Evolutionary conservation across 768 basidiomycete genomes (phyloP).

Genomic region (Kwoniella dejecticola): DNA sequence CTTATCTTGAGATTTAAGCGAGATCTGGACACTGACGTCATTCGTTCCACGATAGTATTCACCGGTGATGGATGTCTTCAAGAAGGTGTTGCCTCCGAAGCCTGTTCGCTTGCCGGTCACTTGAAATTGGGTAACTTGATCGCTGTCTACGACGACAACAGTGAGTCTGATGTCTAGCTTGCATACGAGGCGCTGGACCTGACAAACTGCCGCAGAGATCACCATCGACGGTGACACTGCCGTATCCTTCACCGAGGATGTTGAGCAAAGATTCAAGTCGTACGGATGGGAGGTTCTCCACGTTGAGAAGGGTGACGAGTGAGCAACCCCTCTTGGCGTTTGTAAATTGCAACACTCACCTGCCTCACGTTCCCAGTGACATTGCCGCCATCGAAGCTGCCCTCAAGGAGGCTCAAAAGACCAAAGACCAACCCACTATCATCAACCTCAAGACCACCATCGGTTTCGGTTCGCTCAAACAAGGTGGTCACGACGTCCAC

Average conservation of each 20-base stretch:
- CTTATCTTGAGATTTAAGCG: slow-evolving; percentile 4
- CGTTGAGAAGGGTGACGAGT: slow-evolving; percentile 79
- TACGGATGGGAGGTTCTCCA: slow-evolving; percentile 94
- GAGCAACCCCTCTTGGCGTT: slow-evolving; percentile 33
- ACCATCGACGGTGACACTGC: slow-evolving; percentile 94
- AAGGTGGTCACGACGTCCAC: slow-evolving; percentile 93
- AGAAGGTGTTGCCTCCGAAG: slow-evolving; percentile 94
- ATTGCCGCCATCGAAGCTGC: slow-evolving; percentile 74
- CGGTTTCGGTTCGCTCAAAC: slow-evolving; percentile 87
- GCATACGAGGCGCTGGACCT: not conserved
- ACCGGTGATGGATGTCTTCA: slow-evolving; percentile 93
- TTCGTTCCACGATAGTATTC: slow-evolving; percentile 60
- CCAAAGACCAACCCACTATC: slow-evolving; percentile 80
- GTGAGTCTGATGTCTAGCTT: slow-evolving; percentile 60
- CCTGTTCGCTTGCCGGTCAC: slow-evolving; percentile 89
- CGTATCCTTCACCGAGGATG: slow-evolving; percentile 91
- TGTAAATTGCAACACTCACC: not conserved
- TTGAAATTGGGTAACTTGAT: slow-evolving; percentile 90
- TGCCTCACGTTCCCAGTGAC: slow-evolving; percentile 61
- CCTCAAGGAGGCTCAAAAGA: slow-evolving; percentile 73
- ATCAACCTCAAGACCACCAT: slow-evolving; percentile 86
- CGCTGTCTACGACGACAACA: slow-evolving; percentile 93
- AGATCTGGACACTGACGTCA: slow-evolving; percentile 48
- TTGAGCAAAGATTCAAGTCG: slow-evolving; percentile 79
- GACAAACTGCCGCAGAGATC: slow-evolving; percentile 64